Base-by-base conservation (phyloP, 495 filamentous ascomycete species). In the Podospora fimiseda region DNA sequence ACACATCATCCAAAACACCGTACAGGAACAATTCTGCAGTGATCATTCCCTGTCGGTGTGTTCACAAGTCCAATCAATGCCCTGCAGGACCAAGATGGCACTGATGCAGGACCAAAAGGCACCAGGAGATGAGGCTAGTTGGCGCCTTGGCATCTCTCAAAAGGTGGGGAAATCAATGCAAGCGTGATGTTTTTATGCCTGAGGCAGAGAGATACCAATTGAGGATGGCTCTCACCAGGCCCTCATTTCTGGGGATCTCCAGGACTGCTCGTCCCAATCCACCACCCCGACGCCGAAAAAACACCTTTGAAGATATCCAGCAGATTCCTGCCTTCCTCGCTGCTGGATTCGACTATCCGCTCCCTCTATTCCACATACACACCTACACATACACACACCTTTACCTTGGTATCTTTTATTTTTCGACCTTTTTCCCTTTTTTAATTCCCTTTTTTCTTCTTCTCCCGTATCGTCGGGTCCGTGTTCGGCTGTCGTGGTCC, bases 261-360 rank as follows among this genome's bases (percentile, higher is more conserved):
- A 23, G 15, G 14, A 2, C 7, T 11, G 14, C 37, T 24, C 50
- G 27, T 23, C 40, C 46, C 53, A 5, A 33, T 33, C 27, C 27
- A 33, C 27, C 27, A 33, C 27, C 27, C 27, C 27, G 27, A 33
- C 27, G 27, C 5, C 27, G n/a, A n/a, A 33, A 33, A 33, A 18
- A 22, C 37, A 30, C 14, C 13, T 41, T 20, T 37, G 39, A 43
- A 47, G 39, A 50, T 22, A 44, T 52, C 59, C 59, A 59, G 59
- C 59, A 59, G 55, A 52, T 23, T 52, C 52, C 48, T 49, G 55
- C 44, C 55, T 55, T 43, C 51, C 59, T 53, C 59, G 59, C 59
- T 59, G 59, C 56, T 62, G 59, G 59, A 54, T 62, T 52, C 50
- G 37, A 57, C 20, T 42, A 33, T 42, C 23, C 19, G 14, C 23